Evolutionary conservation across 2,329 filamentous ascomycete genomes (phyloP).

Genomic region (Stemphylium lycopersici): DNA sequence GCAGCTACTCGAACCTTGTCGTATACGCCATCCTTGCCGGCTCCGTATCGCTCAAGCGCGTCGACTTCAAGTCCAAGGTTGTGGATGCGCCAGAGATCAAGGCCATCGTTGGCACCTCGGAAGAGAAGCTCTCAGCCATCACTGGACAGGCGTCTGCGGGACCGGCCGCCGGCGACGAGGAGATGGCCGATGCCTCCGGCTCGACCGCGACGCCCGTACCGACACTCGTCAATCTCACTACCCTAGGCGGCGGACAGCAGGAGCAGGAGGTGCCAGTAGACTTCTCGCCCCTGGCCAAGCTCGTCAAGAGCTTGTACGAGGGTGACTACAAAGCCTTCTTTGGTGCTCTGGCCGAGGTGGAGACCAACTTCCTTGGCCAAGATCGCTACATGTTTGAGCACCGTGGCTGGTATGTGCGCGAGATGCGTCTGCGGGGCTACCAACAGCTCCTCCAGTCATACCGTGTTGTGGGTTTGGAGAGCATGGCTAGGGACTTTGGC

Average conservation of each 20-base stretch:
- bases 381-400: conserved; percentile 97
- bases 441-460: conserved; percentile 98
- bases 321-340: conserved; percentile 97
- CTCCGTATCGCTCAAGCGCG: conserved; percentile 90
- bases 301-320: conserved; percentile 90
- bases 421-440: conserved; percentile 96
- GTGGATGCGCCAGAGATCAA: conserved; percentile 98
- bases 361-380: conserved; percentile 91
- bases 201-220: conserved; percentile 61
- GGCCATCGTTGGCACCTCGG: conserved; percentile 87
- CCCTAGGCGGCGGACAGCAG: conserved; percentile 78
- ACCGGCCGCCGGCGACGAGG: conserved; percentile 76
- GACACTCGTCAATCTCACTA: conserved; percentile 87
- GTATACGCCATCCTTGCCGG: conserved; percentile 95
- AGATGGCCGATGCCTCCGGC: conserved; percentile 66
- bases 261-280: conserved; percentile 84
- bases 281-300: conserved; percentile 83
- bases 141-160: conserved; percentile 82
- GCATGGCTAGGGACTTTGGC: conserved; percentile 97
- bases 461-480: conserved; percentile 92
- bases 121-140: conserved; percentile 84
- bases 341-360: conserved; percentile 82
- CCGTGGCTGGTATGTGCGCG: conserved; percentile 94
- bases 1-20: conserved; percentile 93
- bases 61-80: conserved; percentile 99